Evolutionary conservation across 441 rosid genomes (phyloP).

Genomic region (Gossypium laxum): DNA sequence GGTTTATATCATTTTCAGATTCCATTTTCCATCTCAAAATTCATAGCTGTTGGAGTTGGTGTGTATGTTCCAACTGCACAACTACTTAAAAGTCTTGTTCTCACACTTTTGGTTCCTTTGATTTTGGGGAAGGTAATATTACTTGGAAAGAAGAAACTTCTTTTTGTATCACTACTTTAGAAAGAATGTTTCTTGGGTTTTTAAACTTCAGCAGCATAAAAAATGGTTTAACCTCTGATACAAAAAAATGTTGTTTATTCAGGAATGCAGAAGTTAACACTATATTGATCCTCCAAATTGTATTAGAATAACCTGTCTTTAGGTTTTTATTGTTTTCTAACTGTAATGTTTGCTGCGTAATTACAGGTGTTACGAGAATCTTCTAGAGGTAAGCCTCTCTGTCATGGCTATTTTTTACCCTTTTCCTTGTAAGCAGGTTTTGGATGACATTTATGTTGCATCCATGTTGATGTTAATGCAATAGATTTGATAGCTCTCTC

Average conservation of each 20-base stretch:
- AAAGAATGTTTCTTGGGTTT: not conserved
- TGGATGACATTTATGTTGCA: not conserved
- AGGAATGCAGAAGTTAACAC: not conserved
- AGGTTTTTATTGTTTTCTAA: constrained; percentile 4
- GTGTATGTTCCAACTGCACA: constrained; percentile 67
- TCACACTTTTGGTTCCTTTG: constrained; percentile 63
- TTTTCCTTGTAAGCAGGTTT: not conserved
- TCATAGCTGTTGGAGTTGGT: constrained; percentile 76
- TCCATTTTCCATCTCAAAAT: constrained; percentile 76
- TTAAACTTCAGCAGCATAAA: not conserved
- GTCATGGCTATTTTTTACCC: not conserved
- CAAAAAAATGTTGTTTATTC: not conserved
- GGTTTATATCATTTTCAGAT: constrained; percentile 39
- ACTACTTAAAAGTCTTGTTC: constrained; percentile 64
- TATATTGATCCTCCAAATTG: not conserved
- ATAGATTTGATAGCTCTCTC: not conserved
- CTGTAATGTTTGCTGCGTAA: constrained; percentile 19
- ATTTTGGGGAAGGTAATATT: constrained; percentile 72
- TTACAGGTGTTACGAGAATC: constrained; percentile 72
- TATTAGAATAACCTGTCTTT: not conserved
- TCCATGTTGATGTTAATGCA: not conserved
- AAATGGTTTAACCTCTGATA: not conserved
- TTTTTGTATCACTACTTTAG: not conserved
- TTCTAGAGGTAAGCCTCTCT: constrained; percentile 47
- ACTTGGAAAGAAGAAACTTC: constrained; percentile 8